Percentiles rank a stretch among this genome's conserved stretches.
phyloP scores from a whole-genome alignment of 352 stramenopile species.

The Phytophthora pistaciae region DNA sequence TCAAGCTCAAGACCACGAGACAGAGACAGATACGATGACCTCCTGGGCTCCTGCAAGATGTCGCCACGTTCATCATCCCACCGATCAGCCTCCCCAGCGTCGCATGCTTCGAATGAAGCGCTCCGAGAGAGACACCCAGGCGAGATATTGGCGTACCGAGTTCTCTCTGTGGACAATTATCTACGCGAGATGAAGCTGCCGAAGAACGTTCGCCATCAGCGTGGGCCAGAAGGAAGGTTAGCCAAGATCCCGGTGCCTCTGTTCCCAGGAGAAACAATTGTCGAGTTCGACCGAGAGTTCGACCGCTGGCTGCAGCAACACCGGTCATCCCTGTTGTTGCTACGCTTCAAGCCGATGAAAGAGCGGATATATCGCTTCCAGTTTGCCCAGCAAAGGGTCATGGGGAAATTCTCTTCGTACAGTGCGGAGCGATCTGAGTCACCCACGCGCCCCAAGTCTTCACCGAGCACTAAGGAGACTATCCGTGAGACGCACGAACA shows the following conservation, averaged over 20 bases:
- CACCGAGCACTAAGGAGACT: neutral
- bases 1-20: conserved; percentile 10
- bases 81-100: neutral
- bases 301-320: conserved; percentile 26
- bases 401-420: neutral
- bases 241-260: conserved; percentile 29
- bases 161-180: conserved; percentile 22
- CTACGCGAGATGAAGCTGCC: conserved; percentile 18
- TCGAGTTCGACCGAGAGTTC: conserved; percentile 30
- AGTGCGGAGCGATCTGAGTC: neutral
- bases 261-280: conserved; percentile 27
- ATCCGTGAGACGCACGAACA: neutral
- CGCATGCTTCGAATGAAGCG: neutral
- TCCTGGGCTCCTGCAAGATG: conserved; percentile 16
- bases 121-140: conserved; percentile 7
- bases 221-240: conserved; percentile 11
- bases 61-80: conserved; percentile 9
- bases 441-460: neutral
- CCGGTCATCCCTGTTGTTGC: conserved; percentile 18
- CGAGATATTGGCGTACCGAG: conserved; percentile 18
- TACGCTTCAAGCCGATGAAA: conserved; percentile 21
- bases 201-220: conserved; percentile 10
- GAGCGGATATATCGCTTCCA: conserved; percentile 31
- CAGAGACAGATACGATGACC: neutral
- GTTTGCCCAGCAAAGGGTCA: conserved; percentile 20